Percentiles rank a stretch among this genome's conserved stretches.
phyloP scores from a whole-genome alignment of 2,329 filamentous ascomycete species.

The Coniosporium tulheliwenetii region DNA sequence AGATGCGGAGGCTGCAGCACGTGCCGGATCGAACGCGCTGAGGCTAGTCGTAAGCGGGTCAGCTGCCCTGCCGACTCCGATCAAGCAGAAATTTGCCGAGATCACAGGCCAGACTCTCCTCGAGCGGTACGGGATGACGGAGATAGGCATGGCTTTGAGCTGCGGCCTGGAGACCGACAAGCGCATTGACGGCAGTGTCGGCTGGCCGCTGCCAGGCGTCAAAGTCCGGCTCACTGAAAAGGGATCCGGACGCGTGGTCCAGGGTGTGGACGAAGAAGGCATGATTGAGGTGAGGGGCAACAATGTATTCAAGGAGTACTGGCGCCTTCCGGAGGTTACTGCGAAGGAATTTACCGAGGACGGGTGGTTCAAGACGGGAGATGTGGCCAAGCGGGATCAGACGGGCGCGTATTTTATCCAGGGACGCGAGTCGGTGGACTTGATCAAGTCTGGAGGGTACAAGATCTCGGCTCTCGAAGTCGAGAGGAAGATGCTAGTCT shows the following conservation, averaged over 20 bases:
- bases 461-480: slow-evolving; percentile 40
- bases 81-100: too few relatives aligned
- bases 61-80: too few relatives aligned
- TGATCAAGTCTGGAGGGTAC: slow-evolving; percentile 41
- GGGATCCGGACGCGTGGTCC: too few relatives aligned
- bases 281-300: slow-evolving; percentile 14
- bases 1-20: too few relatives aligned
- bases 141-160: slow-evolving; percentile 33
- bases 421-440: slow-evolving; percentile 34
- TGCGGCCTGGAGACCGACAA: slow-evolving; percentile 23
- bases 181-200: slow-evolving; percentile 25
- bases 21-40: too few relatives aligned
- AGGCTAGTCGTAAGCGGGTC: too few relatives aligned
- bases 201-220: slow-evolving; percentile 30
- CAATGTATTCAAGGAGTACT: slow-evolving; percentile 18
- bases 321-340: slow-evolving; percentile 14
- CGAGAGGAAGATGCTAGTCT: slow-evolving; percentile 34
- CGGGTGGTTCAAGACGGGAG: slow-evolving; percentile 17
- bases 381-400: slow-evolving; percentile 18
- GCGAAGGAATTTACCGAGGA: slow-evolving; percentile 12
- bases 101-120: slow-evolving; percentile 16
- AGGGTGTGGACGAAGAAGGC: too few relatives aligned
- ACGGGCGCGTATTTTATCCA: slow-evolving; percentile 36
- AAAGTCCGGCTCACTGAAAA: slow-evolving; percentile 21
- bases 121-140: slow-evolving; percentile 34